Evolutionary conservation across 139 green algal species (phyloP).

Genomic region (Micractinium sp.): DNA sequence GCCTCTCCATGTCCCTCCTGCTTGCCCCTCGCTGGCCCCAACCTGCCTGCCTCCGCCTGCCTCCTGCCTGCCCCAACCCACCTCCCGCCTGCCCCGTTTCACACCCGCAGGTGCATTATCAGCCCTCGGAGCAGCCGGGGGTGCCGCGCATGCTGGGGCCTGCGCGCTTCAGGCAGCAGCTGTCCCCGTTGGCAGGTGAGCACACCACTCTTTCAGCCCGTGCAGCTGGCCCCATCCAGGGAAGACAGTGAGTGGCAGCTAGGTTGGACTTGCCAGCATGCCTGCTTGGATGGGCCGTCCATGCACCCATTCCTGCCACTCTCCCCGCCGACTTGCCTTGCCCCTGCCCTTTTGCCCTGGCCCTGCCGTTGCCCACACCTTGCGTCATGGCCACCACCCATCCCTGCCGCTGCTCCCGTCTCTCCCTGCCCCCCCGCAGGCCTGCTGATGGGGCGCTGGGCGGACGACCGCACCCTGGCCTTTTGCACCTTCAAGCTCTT

Average conservation of each 20-base stretch:
- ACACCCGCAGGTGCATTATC: slow-evolving; percentile 12
- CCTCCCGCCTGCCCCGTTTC: not conserved
- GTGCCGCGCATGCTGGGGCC: slow-evolving; percentile 20
- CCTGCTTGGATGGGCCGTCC: too few species aligned
- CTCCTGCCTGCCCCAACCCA: not conserved
- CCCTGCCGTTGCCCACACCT: not conserved
- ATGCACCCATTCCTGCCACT: too few species aligned
- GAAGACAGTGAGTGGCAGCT: too few species aligned
- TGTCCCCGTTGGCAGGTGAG: slow-evolving; percentile 16
- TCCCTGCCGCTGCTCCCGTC: too few species aligned
- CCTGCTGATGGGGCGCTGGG: slow-evolving; percentile 16
- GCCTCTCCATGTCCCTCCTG: not conserved
- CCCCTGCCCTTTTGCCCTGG: too few species aligned
- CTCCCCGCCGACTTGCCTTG: not conserved
- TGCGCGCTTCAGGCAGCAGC: slow-evolving; percentile 17
- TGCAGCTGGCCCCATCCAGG: too few species aligned
- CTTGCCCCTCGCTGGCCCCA: not conserved
- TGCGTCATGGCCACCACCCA: not conserved
- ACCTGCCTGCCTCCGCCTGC: not conserved
- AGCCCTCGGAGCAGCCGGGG: not conserved
- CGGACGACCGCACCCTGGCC: slow-evolving; percentile 15
- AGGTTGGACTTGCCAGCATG: too few species aligned
- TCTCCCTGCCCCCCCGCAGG: not conserved
- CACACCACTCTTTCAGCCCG: too few species aligned
- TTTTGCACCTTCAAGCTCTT: slow-evolving; percentile 26